Percentiles rank a stretch among this genome's conserved stretches.
These are phyloP conservation scores for Phytopythium delawarense DNA, from an alignment of 352 stramenopile species.

Conservation along the genomic window DNA sequence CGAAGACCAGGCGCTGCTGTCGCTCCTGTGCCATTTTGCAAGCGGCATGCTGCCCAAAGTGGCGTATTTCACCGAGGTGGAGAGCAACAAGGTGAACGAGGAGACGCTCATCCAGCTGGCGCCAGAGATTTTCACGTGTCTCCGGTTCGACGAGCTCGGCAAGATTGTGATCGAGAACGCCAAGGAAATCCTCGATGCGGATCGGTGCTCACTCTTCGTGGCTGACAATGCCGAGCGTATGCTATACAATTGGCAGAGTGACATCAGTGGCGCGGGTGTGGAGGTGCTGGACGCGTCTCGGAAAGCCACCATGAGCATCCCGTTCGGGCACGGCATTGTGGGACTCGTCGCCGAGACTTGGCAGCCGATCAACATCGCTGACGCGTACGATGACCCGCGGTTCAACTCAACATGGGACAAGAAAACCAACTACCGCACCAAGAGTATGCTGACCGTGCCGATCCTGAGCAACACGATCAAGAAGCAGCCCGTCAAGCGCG, in stretches of 20 bases:
- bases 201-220: slow-evolving; percentile 74
- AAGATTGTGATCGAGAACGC: slow-evolving; percentile 78
- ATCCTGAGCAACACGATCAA: slow-evolving; percentile 48
- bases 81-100: slow-evolving; percentile 81
- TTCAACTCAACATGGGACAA: slow-evolving; percentile 80
- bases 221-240: slow-evolving; percentile 45
- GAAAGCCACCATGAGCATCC: slow-evolving; percentile 50
- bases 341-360: slow-evolving; percentile 64
- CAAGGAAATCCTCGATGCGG: slow-evolving; percentile 67
- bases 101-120: slow-evolving; percentile 69
- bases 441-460: slow-evolving; percentile 72
- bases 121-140: slow-evolving; percentile 73
- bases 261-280: slow-evolving; percentile 57
- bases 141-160: slow-evolving; percentile 74
- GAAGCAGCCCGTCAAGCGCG: slow-evolving; percentile 14
- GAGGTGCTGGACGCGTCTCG: slow-evolving; percentile 42
- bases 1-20: slow-evolving; percentile 54
- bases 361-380: slow-evolving; percentile 60
- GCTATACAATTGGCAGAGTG: slow-evolving; percentile 71
- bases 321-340: slow-evolving; percentile 73
- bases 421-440: slow-evolving; percentile 79
- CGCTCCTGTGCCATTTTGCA: slow-evolving; percentile 50
- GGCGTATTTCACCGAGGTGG: slow-evolving; percentile 72
- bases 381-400: slow-evolving; percentile 69
- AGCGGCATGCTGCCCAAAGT: slow-evolving; percentile 67